A percentile compares a stretch with the other conserved stretches of the same genome.
Conservation (phyloP, 257 asterid genomes). For the Handroanthus guayacan region DNA sequence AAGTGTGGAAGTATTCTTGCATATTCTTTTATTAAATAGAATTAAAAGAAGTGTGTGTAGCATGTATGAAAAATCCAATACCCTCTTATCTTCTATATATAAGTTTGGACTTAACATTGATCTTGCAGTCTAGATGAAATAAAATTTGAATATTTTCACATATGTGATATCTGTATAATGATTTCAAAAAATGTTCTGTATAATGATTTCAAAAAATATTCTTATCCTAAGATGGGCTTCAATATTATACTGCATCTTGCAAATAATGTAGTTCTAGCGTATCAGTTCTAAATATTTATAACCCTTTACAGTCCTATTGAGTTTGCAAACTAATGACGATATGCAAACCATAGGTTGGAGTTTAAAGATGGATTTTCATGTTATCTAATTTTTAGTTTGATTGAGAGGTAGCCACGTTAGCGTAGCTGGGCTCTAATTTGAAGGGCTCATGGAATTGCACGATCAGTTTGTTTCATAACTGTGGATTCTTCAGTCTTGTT, state of each 20-base stretch:
- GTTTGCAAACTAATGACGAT: background rate
- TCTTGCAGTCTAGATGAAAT: background rate
- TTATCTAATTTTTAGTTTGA: background rate
- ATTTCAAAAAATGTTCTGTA: background rate
- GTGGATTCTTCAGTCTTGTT: background rate
- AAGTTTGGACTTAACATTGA: background rate
- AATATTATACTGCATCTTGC: background rate
- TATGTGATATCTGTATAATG: background rate
- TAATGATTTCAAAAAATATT: background rate
- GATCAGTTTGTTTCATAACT: background rate
- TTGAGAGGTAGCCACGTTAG: background rate
- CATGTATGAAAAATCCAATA: background rate
- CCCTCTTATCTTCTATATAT: background rate
- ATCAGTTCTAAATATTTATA: background rate
- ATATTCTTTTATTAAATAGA: background rate
- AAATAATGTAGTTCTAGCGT: background rate
- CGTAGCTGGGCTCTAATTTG: background rate
- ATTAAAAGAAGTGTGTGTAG: background rate
- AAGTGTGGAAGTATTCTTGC: conserved; percentile 37
- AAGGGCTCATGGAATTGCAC: background rate
- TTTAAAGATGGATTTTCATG: conserved; percentile 14
- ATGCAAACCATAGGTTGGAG: background rate
- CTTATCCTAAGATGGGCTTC: background rate
- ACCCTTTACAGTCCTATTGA: background rate
- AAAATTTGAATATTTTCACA: background rate